Base-by-base conservation (phyloP, 495 filamentous ascomycete species). In the Tuber calosporum region DNA sequence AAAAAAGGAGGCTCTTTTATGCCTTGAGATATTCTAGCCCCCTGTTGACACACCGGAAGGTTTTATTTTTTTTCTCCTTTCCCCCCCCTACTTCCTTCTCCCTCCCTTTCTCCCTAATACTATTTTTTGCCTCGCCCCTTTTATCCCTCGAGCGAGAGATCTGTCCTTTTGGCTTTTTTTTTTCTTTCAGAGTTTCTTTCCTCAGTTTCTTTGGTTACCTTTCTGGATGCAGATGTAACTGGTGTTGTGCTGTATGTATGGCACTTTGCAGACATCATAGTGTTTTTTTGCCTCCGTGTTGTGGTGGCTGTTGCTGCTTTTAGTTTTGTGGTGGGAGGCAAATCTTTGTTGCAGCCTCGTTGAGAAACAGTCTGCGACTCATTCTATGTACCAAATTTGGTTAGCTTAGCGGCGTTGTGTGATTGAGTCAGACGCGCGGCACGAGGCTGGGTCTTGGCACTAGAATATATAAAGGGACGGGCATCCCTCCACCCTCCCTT, bases 401-500 rank as follows among this genome's bases (percentile, higher is more conserved):
- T 77, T 70, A 73, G 76, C 76, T 30, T 78, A 58, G 76, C 76
- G 76, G 76, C 76, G 76, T 77, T 78, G 76, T 71, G 71, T 78
- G 70, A 73, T 75, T 78, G 76, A 78, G 76, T 78, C 76, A 78
- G 74, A 77, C 70, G 58, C 76, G 76, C 76, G 76, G 76, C 76
- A 77, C 76, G 69, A 73, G 75, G 58, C 43, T 34, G 73, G 73
- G 75, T 70, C 76, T 78, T 78, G 76, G 76, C 76, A 40, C 20
- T 69, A 17, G 67, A 43, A 39, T 78, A 78, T 78, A 78, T 78
- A 78, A 78, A 75, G 67, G 70, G 68, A 69, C 68, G 67, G 74
- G 76, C 76, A 78, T 78, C 76, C 76, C 76, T 78, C 76, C 76
- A 75, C 76, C 76, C 77, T 78, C 70, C 77, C 76, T 78, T 78